Evolutionary conservation across 2,329 filamentous ascomycete genomes (phyloP).

Genomic region (Claviceps fusiformis): DNA sequence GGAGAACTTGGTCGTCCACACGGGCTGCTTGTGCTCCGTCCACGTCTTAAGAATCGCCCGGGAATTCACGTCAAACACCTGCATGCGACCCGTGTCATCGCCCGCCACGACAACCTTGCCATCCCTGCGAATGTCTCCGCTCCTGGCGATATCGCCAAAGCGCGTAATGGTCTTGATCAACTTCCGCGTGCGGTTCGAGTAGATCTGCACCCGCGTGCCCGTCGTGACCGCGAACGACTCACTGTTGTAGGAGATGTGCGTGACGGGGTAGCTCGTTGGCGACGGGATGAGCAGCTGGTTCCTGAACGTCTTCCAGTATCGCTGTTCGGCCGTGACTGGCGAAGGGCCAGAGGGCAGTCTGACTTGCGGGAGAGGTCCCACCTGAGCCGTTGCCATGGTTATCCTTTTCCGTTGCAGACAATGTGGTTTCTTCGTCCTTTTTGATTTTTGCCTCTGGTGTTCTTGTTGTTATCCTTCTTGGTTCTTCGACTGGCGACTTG

Average conservation of each 20-base stretch:
- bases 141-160: conserved; percentile 83
- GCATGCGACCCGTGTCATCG: conserved; percentile 81
- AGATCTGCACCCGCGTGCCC: conserved; percentile 83
- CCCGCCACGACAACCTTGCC: conserved; percentile 81
- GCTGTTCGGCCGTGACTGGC: conserved; percentile 78
- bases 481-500: neutral
- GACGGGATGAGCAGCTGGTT: conserved; percentile 83
- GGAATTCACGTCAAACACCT: conserved; percentile 84
- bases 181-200: conserved; percentile 83
- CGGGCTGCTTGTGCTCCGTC: conserved; percentile 85
- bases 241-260: conserved; percentile 67
- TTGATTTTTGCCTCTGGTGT: neutral
- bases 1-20: conserved; percentile 88
- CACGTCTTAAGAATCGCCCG: conserved; percentile 91
- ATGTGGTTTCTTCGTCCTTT: neutral
- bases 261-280: conserved; percentile 78
- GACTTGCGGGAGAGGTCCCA: conserved; percentile 64
- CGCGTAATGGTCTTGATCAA: conserved; percentile 86
- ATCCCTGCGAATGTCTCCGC: conserved; percentile 77
- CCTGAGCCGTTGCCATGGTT: conserved; percentile 50
- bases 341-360: conserved; percentile 75
- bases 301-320: conserved; percentile 93
- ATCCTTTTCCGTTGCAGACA: conserved; percentile 17
- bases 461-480: neutral
- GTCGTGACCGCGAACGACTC: conserved; percentile 89